Evolutionary conservation across 2,329 filamentous ascomycete genomes (phyloP).

Genomic region (Aspergillus brunneoviolaceus): DNA sequence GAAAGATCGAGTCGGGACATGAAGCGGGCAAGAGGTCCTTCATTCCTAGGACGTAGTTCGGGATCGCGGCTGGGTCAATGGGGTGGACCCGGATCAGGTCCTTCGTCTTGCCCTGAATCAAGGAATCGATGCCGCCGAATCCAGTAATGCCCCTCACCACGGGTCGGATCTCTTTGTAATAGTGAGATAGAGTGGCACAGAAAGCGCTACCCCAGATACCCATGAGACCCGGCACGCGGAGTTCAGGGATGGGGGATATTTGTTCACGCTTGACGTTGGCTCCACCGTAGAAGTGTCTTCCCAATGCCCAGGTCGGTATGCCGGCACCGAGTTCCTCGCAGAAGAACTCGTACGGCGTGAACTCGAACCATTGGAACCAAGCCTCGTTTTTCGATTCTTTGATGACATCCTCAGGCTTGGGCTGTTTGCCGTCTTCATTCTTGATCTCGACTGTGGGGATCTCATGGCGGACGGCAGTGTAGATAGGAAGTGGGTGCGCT

Average conservation of each 20-base stretch:
- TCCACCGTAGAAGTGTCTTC: conserved; percentile 76
- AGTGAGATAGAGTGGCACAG: conserved; percentile 91
- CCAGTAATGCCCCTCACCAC: conserved; percentile 72
- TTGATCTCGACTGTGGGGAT: conserved; percentile 65
- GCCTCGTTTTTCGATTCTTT: conserved; percentile 61
- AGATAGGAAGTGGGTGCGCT: conserved; percentile 84
- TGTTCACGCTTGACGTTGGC: conserved; percentile 62
- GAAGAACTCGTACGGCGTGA: conserved; percentile 92
- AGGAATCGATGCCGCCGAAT: conserved; percentile 72
- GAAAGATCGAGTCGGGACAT: conserved; percentile 74
- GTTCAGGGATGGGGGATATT: conserved; percentile 74
- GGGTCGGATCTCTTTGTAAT: conserved; percentile 91
- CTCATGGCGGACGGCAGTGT: conserved; percentile 92
- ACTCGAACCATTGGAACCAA: conserved; percentile 99
- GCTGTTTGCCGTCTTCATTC: conserved; percentile 29
- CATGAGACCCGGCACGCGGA: conserved; percentile 78
- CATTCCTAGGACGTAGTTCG: conserved; percentile 86
- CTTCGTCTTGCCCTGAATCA: conserved; percentile 78
- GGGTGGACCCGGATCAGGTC: conserved; percentile 91
- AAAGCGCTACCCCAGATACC: conserved; percentile 98
- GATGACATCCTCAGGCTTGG: conserved; percentile 39
- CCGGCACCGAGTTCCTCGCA: conserved; percentile 89
- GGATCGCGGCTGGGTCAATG: conserved; percentile 85
- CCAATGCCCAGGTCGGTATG: conserved; percentile 92
- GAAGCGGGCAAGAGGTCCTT: conserved; percentile 70